Conservation (phyloP, 2,329 filamentous ascomycete genomes). For the Seiridium unicorne region DNA sequence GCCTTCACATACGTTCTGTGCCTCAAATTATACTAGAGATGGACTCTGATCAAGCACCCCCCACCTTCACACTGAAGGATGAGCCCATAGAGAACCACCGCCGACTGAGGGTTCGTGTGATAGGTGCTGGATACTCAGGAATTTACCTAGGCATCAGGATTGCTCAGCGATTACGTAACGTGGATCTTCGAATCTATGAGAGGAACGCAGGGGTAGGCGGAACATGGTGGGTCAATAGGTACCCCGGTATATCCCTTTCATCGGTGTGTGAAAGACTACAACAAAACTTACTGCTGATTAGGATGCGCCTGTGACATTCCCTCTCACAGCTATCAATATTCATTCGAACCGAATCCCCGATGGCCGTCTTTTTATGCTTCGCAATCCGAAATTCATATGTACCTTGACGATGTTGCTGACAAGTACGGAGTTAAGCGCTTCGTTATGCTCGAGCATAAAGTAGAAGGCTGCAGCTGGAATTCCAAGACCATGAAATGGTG, state of each 20-base stretch:
- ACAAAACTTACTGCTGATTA: conserved; percentile 10
- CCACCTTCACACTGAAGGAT: conserved; percentile 20
- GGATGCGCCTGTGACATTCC: conserved; percentile 32
- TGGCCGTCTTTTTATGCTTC: conserved; percentile 53
- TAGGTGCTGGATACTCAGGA: conserved; percentile 33
- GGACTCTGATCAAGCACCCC: neutral
- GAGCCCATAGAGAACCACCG: conserved; percentile 27
- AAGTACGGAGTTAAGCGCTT: conserved; percentile 45
- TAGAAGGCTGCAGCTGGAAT: conserved; percentile 40
- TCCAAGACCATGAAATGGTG: conserved; percentile 37
- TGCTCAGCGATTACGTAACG: conserved; percentile 30
- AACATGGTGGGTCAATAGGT: conserved; percentile 36
- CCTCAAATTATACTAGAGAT: too few relatives aligned
- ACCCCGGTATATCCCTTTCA: conserved; percentile 30
- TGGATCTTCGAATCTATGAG: conserved; percentile 32
- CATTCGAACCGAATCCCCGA: conserved; percentile 52
- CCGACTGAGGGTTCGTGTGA: conserved; percentile 30
- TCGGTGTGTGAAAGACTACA: too few relatives aligned
- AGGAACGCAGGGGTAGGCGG: conserved; percentile 32
- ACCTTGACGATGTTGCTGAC: conserved; percentile 45
- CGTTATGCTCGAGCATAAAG: conserved; percentile 41
- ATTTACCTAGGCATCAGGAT: conserved; percentile 32
- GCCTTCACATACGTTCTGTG: too few relatives aligned
- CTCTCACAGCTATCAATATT: conserved; percentile 54
- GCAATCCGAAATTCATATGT: conserved; percentile 45